These are phyloP conservation scores for Alectoria sarmentosa DNA, from an alignment of 495 filamentous ascomycete species.

Conservation along the genomic window DNA sequence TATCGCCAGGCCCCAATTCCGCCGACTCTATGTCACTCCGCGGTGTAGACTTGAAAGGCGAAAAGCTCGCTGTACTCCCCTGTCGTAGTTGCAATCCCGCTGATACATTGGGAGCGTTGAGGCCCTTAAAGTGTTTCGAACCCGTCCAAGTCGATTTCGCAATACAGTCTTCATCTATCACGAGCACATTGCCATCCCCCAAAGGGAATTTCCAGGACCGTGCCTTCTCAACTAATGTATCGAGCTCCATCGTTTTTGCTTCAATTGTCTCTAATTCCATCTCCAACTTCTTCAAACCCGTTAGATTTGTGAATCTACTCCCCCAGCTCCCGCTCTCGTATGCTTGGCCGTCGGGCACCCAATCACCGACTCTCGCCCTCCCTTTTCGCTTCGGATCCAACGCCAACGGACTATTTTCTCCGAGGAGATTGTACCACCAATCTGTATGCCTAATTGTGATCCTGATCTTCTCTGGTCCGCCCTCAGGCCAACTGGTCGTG, in stretches of 20 bases:
- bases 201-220: conserved; percentile 16
- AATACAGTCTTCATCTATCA: conserved; percentile 11
- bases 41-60: background rate
- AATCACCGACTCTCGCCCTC: conserved; percentile 16
- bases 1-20: conserved; percentile 4
- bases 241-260: conserved; percentile 21
- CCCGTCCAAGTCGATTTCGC: conserved; percentile 15
- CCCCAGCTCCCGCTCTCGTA: conserved; percentile 26
- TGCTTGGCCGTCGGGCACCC: background rate
- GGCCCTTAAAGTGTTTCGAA: conserved; percentile 16
- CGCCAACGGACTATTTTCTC: conserved; percentile 23
- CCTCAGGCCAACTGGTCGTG: conserved; percentile 3
- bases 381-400: conserved; percentile 24
- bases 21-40: conserved; percentile 2
- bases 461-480: conserved; percentile 10
- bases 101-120: background rate
- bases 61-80: conserved; percentile 13
- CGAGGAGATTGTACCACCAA: conserved; percentile 32
- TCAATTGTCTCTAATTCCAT: conserved; percentile 28
- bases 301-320: conserved; percentile 21
- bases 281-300: conserved; percentile 23
- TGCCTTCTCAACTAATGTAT: conserved; percentile 10
- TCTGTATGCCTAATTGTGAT: conserved; percentile 33
- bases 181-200: conserved; percentile 14
- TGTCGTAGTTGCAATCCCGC: conserved; percentile 14